Percentiles rank a stretch among this genome's conserved stretches.
Conservation (phyloP, 441 rosid species). For the Gossypium davidsonii region DNA sequence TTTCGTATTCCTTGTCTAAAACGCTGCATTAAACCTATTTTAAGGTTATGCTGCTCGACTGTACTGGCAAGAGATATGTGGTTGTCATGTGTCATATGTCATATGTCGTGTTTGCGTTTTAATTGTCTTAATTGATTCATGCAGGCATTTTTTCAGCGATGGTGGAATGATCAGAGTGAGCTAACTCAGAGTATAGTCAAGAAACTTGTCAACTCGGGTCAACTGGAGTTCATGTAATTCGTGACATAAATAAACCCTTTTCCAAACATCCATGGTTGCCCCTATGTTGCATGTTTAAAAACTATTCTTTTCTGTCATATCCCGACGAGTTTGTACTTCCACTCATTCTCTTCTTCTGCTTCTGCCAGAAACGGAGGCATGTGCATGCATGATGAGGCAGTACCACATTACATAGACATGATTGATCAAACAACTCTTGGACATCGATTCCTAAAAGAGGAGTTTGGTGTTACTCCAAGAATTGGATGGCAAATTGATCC, state of each 20-base stretch:
- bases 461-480: slow-evolving; percentile 89
- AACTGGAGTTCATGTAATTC: slow-evolving; percentile 90
- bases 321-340: slow-evolving; percentile 1
- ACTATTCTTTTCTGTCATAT: not conserved
- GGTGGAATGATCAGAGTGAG: slow-evolving; percentile 96
- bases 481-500: slow-evolving; percentile 99
- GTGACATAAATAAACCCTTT: not conserved
- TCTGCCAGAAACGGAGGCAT: slow-evolving; percentile 86
- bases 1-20: not conserved
- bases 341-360: slow-evolving; percentile 3
- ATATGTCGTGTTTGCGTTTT: not conserved
- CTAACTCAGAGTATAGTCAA: slow-evolving; percentile 48
- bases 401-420: slow-evolving; percentile 92
- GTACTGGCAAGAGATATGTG: not conserved
- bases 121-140: slow-evolving; percentile 12
- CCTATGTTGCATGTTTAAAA: not conserved
- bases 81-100: not conserved
- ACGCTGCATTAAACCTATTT: not conserved
- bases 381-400: slow-evolving; percentile 99
- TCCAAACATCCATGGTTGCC: not conserved
- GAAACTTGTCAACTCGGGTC: slow-evolving; percentile 72
- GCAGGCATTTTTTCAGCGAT: slow-evolving; percentile 96
- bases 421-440: slow-evolving; percentile 98
- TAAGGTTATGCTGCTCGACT: not conserved
- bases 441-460: slow-evolving; percentile 66